Evolutionary conservation across 2,329 filamentous ascomycete genomes (phyloP), one percentile per base, ranked within the genome.

Genomic region (Aspergillus fumigatus): DNA sequence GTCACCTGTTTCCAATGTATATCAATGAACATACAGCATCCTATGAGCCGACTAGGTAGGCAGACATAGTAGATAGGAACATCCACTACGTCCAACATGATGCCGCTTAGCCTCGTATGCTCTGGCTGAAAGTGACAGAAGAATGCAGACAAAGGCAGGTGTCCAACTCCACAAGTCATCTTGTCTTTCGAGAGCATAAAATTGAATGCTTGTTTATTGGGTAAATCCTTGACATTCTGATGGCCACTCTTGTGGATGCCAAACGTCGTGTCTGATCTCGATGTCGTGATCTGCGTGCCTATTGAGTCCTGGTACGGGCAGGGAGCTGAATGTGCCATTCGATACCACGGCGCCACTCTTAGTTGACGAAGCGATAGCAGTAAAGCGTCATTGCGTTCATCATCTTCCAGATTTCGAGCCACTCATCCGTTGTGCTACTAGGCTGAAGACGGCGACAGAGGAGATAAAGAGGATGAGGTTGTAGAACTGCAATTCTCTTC

Each of bases 401-500:
- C 62, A 75, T 68, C 69, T 74, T 43, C 67, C 63, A 21, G 68
- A 57, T 58, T 74, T 76, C 51, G 67, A 69, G 26, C 74, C 75
- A 59, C 80, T 81, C 82, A 97, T 89, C 64, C 88, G 88, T 70
- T 99, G 94, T 27, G 93, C 94, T 59, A 94, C 87, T 58, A 99
- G 79, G 72, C 93, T 96, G 78, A 97, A 97, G 58, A 96, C 86
- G 7, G 93, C 92, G 25, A 99, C 89, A 0, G 94, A 97, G 25
- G 92, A 94, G 81, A 99, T 93, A 78, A 97, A 99, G 2, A 97
- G 80, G 1, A 97, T 92, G 0, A 96, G 85, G 69, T 99, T 97
- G 77, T 99, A 99, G 74, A 99, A 99, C 94, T 74, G 50, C 23
- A 14, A 17, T 8, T n/a, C 6, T 9, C 21, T 38, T 68, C 35